Base-by-base conservation (phyloP, 805 yeast species). In the Lipomyces sp. region DNA sequence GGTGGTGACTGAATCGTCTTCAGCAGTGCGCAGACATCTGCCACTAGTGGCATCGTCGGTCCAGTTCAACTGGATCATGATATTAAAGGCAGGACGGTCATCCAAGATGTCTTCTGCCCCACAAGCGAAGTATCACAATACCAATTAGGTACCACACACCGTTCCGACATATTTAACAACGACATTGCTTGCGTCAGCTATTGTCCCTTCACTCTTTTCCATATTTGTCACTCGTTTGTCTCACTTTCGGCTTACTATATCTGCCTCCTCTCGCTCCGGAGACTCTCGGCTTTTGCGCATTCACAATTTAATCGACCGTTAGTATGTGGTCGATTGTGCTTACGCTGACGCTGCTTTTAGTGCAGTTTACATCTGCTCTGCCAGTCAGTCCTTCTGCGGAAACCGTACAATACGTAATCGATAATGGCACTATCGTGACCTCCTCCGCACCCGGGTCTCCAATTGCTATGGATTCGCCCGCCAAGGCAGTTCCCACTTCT, bases 321-420 rank as follows among this genome's bases (percentile, higher is more conserved):
- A 33, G 58, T 11, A 55, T 34, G 30, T 34, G 15, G 8, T 55
- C 58, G 24, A 15, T 33, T 30, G 4, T 55, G 15, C 37, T 55
- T 4, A 10, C 30, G 58, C 42, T 55, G 15, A n/a, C 42, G 15
- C 24, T 55, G 39, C 42, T 55, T 11, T 33, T n/a, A 11, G 13
- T 33, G 34, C 24, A 6, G 7, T 33, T 13, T 13, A 34, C 39
- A 2, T 33, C 15, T 2, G 58, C 39, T 10, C 8, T 30, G 39
- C 58, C 58, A 11, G 42, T 55, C 18, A 10, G 29, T 8, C 13
- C 42, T 34, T 15, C 42, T 34, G 33, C 64, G 8, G 66, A 63
- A 8, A 59, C 64, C 15, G 53, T 62, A 10, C 69, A 63, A 42
- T 55, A 58, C 37, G 53, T 59, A 4, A 4, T 59, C 10, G 34